Evolutionary conservation across 108 stramenopile species (phyloP).

Genomic region (Cafeteria roenbergensis): DNA sequence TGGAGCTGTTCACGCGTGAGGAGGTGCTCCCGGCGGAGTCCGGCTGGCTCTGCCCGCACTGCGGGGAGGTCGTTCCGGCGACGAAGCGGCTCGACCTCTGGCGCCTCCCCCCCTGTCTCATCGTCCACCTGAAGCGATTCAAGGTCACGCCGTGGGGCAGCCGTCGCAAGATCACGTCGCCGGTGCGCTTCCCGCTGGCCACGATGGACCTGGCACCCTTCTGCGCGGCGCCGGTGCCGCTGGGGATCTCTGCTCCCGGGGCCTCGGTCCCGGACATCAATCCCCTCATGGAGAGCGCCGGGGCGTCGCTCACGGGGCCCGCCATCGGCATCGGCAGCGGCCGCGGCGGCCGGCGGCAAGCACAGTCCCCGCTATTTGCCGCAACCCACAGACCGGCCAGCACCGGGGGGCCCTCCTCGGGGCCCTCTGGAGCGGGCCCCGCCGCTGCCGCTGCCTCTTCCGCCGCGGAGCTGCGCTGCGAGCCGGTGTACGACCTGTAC

Average conservation of each 20-base stretch:
- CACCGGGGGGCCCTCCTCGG: too few species aligned
- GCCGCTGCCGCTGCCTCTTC: not conserved
- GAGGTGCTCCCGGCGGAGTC: constrained; percentile 77
- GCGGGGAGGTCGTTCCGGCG: constrained; percentile 78
- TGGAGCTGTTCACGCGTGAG: too few species aligned
- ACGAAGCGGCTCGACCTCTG: constrained; percentile 87
- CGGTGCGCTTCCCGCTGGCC: constrained; percentile 77
- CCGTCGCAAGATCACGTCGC: constrained; percentile 68
- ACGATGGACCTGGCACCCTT: constrained; percentile 65
- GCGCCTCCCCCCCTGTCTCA: constrained; percentile 76
- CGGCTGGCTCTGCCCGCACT: constrained; percentile 86
- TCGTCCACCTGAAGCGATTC: constrained; percentile 89
- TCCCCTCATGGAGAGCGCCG: too few species aligned
- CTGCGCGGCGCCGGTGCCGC: constrained; percentile 42
- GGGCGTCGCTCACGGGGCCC: too few species aligned
- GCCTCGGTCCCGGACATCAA: too few species aligned
- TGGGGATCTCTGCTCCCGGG: too few species aligned
- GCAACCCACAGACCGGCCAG: too few species aligned
- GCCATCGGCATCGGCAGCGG: too few species aligned
- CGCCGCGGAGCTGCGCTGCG: constrained; percentile 6
- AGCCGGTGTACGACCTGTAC: constrained; percentile 90
- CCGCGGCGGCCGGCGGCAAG: too few species aligned
- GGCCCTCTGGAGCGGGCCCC: too few species aligned
- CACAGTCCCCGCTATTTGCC: too few species aligned
- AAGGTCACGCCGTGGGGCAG: constrained; percentile 35